phyloP scores from a whole-genome alignment of 2,329 filamentous ascomycete species.

The Hortaea sp. region DNA sequence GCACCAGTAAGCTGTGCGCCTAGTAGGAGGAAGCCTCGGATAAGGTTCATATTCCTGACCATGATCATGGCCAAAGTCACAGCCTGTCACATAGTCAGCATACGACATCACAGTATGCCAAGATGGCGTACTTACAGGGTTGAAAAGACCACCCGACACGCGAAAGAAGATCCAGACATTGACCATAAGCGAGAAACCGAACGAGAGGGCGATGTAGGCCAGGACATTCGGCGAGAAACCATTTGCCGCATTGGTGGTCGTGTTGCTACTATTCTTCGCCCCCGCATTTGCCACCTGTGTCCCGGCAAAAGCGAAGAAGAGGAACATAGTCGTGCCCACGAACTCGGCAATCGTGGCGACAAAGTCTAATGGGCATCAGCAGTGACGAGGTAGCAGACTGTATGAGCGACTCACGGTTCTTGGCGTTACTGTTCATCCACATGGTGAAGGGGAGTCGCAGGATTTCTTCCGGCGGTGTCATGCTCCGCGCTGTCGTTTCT shows the following conservation, averaged over 20 bases:
- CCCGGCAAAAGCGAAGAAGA: constrained; percentile 25
- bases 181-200: constrained; percentile 23
- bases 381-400: neutral
- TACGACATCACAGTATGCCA: neutral
- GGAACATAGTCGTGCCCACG: constrained; percentile 26
- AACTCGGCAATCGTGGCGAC: constrained; percentile 22
- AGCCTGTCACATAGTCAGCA: constrained; percentile 3
- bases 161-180: constrained; percentile 24
- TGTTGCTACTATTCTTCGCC: constrained; percentile 8
- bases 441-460: constrained; percentile 23
- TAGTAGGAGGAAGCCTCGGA: constrained; percentile 19
- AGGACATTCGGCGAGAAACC: constrained; percentile 23
- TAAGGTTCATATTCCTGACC: constrained; percentile 13
- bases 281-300: constrained; percentile 13
- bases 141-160: constrained; percentile 21
- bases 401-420: constrained; percentile 14
- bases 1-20: constrained; percentile 20
- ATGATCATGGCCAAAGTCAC: constrained; percentile 23
- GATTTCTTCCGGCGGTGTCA: constrained; percentile 17
- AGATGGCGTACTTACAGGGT: constrained; percentile 11
- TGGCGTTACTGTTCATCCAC: constrained; percentile 23
- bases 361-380: constrained; percentile 10
- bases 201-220: constrained; percentile 20
- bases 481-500: constrained; percentile 3
- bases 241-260: constrained; percentile 18